Base-by-base conservation (phyloP, 139 green algal genomes). In the Chlamydomonas sp. region DNA sequence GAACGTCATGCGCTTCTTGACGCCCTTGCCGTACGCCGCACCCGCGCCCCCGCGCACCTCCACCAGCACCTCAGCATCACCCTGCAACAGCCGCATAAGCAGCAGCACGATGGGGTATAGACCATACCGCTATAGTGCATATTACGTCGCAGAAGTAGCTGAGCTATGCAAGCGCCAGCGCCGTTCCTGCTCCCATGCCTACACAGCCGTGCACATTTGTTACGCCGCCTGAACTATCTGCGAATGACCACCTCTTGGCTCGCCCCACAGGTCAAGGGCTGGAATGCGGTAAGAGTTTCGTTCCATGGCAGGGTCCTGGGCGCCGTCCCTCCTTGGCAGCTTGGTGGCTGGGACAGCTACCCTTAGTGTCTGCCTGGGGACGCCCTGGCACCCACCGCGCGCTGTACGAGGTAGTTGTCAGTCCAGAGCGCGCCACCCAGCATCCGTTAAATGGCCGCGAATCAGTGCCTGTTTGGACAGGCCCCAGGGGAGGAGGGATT, bases 1-100 rank as follows among this genome's bases (percentile, higher is more conserved):
- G 49, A 98, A 94, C 8, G 67, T 81, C 95, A 97, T 97, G 12
- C 59, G 7, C 59, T 85, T 20, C 79, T 92, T 95, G 63, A 76
- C 20, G 9, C 95, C 96, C 16, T 92, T 80, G 58, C 96, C 96
- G 91, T 92, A 98, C 0, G 68, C 69, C 3, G 88, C 94, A 0
- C 15, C 62, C 14, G 63, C 17, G 61, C 81, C 80, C 64, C 76
- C 78, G 1, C 94, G 85, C 69, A 91, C 80, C 88, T 97, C 95
- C 16, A 97, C 95, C 63, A 87, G 71, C 16, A 97, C 79, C 4
- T 49, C 17, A 0, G 83, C 76, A 2, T 90, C 20, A 18, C 95
- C 95, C 94, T 96, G 89, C 64, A 75, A 16, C 31, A 6, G 61
- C 8, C 74, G 5, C 7, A 69, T 59, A 69, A 14, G 60, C 16